A percentile compares a stretch with the other conserved stretches of the same genome.
phyloP scores from a whole-genome alignment of 805 yeast genomes.

The Pichia cephalocereana region DNA sequence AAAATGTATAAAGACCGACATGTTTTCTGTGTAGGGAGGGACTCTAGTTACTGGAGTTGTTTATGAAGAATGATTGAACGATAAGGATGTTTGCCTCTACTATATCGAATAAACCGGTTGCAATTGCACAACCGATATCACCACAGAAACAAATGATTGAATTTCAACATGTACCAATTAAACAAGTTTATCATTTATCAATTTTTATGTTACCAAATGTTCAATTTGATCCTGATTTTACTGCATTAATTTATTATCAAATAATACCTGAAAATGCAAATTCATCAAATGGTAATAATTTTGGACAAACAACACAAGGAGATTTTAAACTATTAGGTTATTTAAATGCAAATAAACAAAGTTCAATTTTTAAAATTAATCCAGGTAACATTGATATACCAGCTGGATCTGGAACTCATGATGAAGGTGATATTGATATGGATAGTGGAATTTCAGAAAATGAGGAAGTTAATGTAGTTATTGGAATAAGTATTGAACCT shows the following conservation, averaged over 20 bases:
- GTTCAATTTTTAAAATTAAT: conserved; percentile 83
- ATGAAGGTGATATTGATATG: conserved; percentile 41
- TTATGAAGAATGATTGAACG: not conserved
- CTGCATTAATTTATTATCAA: conserved; percentile 87
- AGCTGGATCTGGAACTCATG: conserved; percentile 1
- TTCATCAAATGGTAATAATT: conserved; percentile 8
- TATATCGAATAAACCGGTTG: conserved; percentile 28
- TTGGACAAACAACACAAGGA: conserved; percentile 16
- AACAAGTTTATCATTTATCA: conserved; percentile 62
- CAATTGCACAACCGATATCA: conserved; percentile 57
- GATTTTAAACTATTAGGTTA: conserved; percentile 62
- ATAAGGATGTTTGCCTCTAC: conserved; percentile 26
- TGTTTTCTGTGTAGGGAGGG: too few relatives aligned
- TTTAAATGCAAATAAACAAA: conserved; percentile 59
- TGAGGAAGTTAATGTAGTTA: conserved; percentile 22
- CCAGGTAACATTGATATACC: conserved; percentile 22
- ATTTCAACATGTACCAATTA: conserved; percentile 49
- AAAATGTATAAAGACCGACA: too few relatives aligned
- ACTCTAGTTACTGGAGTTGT: too few relatives aligned
- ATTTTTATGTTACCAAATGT: conserved; percentile 80
- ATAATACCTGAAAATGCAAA: conserved; percentile 35
- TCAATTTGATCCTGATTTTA: conserved; percentile 55
- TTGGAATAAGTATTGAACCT: conserved; percentile 92
- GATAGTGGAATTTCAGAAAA: conserved; percentile 31
- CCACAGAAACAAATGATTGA: conserved; percentile 55